Base-by-base conservation (phyloP, 257 asterid genomes). In the Solanum tarapatanum region DNA sequence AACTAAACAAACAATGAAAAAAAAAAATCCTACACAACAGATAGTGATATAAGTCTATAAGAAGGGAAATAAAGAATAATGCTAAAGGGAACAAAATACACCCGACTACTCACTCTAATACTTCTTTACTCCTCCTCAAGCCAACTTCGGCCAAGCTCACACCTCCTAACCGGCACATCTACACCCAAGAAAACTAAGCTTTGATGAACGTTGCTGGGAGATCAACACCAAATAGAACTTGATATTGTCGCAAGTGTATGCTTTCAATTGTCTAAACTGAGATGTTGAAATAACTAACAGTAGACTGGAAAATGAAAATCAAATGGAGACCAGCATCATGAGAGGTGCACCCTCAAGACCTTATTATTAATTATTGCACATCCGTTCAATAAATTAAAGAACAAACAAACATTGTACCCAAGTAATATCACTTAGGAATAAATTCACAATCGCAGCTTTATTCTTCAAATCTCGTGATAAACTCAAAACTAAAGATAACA, bases 371-470 rank as follows among this genome's bases (percentile, higher is more conserved):
- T 30, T 82, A 82, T 48, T 82, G 69, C 70, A 82, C 69, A 82
- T 82, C 28, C 6, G 70, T 82, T 82, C 70, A 48, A 82, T 45
- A 45, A 82, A 82, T 45, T 82, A 82, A 48, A 82, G 85, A 82
- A 82, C 43, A 82, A 82, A 82, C 30, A 82, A 82, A 82, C 85
- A 82, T 82, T 82, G 85, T 48, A 82, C 85, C 69, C 85, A 82
- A 82, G 69, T 48, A 21, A 82, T 30, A 30, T 82, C 43, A 6
- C 85, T 82, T 82, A 17, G 85, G 69, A 17, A 80, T 80, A 80
- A 82, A 28, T 82, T 5, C 69, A 16, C 28, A 82, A 48, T 17
- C 70, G 24, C 28, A 82, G 68, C 21, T 82, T 82, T 48, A 82
- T 82, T 82, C 85, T 82, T 82, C 69, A 82, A 82, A 19, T 82